phyloP scores from a whole-genome alignment of 2,329 filamentous ascomycete genomes.

The Epichloe gansuensis region DNA sequence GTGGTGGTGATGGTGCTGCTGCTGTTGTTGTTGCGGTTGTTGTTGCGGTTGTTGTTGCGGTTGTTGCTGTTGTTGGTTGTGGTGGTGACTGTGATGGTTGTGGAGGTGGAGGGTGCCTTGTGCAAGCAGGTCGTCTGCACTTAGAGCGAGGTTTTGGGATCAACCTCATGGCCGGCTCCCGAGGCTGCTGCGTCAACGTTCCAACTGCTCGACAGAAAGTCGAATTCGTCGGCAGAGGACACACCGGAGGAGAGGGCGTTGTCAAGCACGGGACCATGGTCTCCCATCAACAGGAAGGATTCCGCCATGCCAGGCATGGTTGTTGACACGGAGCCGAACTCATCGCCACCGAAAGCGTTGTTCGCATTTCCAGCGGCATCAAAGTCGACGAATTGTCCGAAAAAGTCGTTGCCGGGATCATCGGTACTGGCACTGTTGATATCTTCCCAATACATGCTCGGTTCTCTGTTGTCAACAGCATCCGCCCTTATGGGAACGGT shows the following conservation, averaged over 20 bases:
- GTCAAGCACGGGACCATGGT: constrained; percentile 9
- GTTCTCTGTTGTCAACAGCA: constrained; percentile 21
- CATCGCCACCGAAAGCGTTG: constrained; percentile 11
- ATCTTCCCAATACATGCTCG: constrained; percentile 24
- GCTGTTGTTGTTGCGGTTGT: constrained; percentile 6
- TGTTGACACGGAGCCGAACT: constrained; percentile 10
- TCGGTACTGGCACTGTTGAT: constrained; percentile 17
- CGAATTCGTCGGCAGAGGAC: constrained; percentile 24
- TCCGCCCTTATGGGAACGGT: constrained; percentile 23
- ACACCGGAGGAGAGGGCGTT: constrained; percentile 23
- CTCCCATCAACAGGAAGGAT: constrained; percentile 15
- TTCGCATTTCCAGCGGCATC: constrained; percentile 16
- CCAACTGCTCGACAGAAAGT: constrained; percentile 24
- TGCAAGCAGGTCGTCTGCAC: constrained; percentile 1
- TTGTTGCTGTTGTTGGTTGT: constrained; percentile 3
- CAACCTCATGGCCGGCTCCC: constrained; percentile 18
- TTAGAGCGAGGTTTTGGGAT: constrained; percentile 18
- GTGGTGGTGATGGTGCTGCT: neutral
- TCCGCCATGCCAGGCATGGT: constrained; percentile 16
- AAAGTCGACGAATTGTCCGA: constrained; percentile 26
- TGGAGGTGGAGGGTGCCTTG: neutral
- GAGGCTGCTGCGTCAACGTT: constrained; percentile 15
- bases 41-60: constrained; percentile 11
- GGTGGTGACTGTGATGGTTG: neutral
- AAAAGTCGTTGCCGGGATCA: constrained; percentile 21